Evolutionary conservation across 257 asterid genomes (phyloP).

Genomic region (Echium plantagineum): DNA sequence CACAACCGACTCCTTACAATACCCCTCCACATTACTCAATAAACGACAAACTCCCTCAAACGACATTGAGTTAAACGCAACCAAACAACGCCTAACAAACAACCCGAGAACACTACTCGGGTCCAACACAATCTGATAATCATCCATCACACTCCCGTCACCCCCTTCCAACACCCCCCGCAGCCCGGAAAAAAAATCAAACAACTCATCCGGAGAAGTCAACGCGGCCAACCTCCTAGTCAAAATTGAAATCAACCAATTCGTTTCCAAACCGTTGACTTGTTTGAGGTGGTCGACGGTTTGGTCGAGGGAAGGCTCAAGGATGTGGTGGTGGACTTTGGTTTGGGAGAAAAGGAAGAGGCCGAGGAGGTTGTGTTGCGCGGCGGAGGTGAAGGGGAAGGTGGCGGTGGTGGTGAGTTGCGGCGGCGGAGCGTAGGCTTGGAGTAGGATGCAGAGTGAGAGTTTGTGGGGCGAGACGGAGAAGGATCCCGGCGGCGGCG

Average conservation of each 20-base stretch:
- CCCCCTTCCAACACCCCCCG: slow-evolving; percentile 73
- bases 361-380: slow-evolving; percentile 83
- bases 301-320: slow-evolving; percentile 77
- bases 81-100: slow-evolving; percentile 75
- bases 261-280: slow-evolving; percentile 44
- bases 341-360: slow-evolving; percentile 57
- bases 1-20: slow-evolving; percentile 58
- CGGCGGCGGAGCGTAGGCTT: slow-evolving; percentile 73
- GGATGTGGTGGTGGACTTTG: slow-evolving; percentile 64
- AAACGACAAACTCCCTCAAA: slow-evolving; percentile 95
- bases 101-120: slow-evolving; percentile 75
- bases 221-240: slow-evolving; percentile 45
- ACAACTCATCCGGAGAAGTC: slow-evolving; percentile 75
- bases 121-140: slow-evolving; percentile 81
- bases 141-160: slow-evolving; percentile 57
- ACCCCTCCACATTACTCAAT: slow-evolving; percentile 53
- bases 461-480: slow-evolving; percentile 78
- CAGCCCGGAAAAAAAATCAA: slow-evolving; percentile 64
- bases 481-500: slow-evolving; percentile 36
- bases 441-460: slow-evolving; percentile 63
- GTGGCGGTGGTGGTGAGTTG: slow-evolving; percentile 58
- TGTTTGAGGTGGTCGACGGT: slow-evolving; percentile 46
- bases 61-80: slow-evolving; percentile 63
- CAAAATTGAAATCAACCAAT: slow-evolving; percentile 68
- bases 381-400: slow-evolving; percentile 72